Evolutionary conservation across 2,329 filamentous ascomycete species (phyloP).

Genomic region (Fusarium solani-melongenae): DNA sequence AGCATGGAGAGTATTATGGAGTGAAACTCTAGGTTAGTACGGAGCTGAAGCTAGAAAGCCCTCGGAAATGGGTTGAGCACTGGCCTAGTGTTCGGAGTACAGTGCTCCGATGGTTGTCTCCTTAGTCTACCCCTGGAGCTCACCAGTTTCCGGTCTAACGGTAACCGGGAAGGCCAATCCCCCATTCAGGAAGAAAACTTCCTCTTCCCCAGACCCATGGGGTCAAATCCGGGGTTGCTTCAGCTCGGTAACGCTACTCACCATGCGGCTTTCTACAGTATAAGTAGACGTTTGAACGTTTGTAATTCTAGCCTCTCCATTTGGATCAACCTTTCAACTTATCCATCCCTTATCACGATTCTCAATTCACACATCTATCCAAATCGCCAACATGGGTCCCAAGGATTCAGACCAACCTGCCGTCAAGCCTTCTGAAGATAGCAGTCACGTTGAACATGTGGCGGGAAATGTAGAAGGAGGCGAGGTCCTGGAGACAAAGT

Average conservation of each 20-base stretch:
- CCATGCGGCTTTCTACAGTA: not conserved
- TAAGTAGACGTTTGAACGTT: not conserved
- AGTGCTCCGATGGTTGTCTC: not conserved
- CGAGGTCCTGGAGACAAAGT: not conserved
- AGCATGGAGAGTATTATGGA: not conserved
- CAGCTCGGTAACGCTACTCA: not conserved
- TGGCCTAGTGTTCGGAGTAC: not conserved
- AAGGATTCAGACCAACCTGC: not conserved
- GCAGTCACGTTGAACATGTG: not conserved
- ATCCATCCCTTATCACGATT: not conserved
- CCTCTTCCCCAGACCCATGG: not conserved
- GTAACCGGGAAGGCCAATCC: not conserved
- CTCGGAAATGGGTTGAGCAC: not conserved
- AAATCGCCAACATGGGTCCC: not conserved
- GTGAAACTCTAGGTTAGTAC: not conserved
- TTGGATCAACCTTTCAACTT: not conserved
- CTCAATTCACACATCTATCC: not conserved
- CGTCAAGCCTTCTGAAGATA: not conserved
- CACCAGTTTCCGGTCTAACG: not conserved
- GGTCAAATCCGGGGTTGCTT: not conserved
- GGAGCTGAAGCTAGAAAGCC: not conserved
- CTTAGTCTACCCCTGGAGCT: not conserved
- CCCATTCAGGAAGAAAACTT: not conserved
- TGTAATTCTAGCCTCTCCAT: not conserved
- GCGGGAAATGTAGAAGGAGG: not conserved